A percentile compares a stretch with the other conserved stretches of the same genome.
phyloP scores from a whole-genome alignment of 2,329 filamentous ascomycete species.

The Neofusicoccum ribis region DNA sequence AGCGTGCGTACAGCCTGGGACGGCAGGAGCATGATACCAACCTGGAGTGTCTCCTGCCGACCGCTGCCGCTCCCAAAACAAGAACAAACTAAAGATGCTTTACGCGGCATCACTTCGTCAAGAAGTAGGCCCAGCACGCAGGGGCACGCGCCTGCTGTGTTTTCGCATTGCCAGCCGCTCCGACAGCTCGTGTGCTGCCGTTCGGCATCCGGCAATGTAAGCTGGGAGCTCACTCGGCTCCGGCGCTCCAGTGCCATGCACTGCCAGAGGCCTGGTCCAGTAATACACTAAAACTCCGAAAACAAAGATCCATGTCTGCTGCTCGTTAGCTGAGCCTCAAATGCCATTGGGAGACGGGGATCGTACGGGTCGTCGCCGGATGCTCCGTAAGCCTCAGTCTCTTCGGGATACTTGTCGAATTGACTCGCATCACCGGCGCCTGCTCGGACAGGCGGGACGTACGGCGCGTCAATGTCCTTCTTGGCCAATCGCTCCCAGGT shows the following conservation, averaged over 20 bases:
- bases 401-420: constrained; percentile 97
- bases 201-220: background rate
- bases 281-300: constrained; percentile 29
- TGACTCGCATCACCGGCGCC: constrained; percentile 94
- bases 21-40: constrained; percentile 6
- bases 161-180: background rate
- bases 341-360: constrained; percentile 30
- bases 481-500: constrained; percentile 93
- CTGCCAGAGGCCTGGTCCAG: background rate
- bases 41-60: constrained; percentile 5
- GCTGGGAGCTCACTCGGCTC: background rate
- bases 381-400: constrained; percentile 87
- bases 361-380: constrained; percentile 80
- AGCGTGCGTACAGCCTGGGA: constrained; percentile 9
- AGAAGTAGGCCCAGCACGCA: background rate
- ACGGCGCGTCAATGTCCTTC: constrained; percentile 97
- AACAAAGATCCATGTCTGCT: constrained; percentile 36
- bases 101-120: background rate
- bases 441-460: constrained; percentile 92
- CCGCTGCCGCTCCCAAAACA: constrained; percentile 9
- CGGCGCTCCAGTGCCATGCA: background rate
- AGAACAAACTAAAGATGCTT: constrained; percentile 18
- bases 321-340: constrained; percentile 19
- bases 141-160: background rate
- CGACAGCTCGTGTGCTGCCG: background rate